A percentile compares a stretch with the other conserved stretches of the same genome.
Conservation (phyloP, 2,329 filamentous ascomycete genomes). For the Colletotrichum agaves region DNA sequence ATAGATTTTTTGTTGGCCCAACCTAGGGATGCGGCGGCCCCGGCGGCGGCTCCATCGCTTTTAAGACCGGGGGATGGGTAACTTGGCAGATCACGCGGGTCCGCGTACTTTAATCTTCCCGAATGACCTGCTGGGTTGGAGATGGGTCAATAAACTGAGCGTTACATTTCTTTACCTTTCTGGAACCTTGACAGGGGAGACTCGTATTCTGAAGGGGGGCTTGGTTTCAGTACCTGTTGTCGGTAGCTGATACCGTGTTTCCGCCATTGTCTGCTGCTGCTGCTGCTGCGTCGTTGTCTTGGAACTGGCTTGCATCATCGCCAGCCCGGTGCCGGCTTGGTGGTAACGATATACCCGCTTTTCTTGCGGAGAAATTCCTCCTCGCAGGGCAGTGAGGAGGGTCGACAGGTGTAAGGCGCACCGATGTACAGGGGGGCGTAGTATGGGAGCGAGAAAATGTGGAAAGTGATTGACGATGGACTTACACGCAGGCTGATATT, state of each 20-base stretch:
- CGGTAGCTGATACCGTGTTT: conserved; percentile 34
- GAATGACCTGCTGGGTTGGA: conserved; percentile 39
- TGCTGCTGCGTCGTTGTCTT: conserved; percentile 28
- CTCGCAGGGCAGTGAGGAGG: conserved; percentile 9
- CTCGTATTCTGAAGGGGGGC: conserved; percentile 24
- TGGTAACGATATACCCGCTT: conserved; percentile 25
- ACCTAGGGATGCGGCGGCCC: conserved; percentile 79
- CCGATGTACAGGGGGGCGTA: neutral
- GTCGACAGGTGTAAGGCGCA: neutral
- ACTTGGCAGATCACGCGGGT: conserved; percentile 77
- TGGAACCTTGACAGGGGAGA: neutral
- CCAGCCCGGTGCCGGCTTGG: conserved; percentile 33
- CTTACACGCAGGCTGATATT: conserved; percentile 7
- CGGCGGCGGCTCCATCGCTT: conserved; percentile 70
- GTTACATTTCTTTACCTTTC: neutral
- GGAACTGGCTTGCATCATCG: conserved; percentile 35
- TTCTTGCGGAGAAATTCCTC: conserved; percentile 6
- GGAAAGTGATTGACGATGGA: conserved; percentile 16
- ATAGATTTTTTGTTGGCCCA: conserved; percentile 75
- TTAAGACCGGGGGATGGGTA: conserved; percentile 75
- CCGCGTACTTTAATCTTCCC: conserved; percentile 74
- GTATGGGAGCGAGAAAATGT: neutral
- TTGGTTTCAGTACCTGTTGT: conserved; percentile 36
- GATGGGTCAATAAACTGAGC: conserved; percentile 1
- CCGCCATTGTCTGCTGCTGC: conserved; percentile 32